Conservation (phyloP, 139 green algal species). For the Tetraselmis chui region DNA sequence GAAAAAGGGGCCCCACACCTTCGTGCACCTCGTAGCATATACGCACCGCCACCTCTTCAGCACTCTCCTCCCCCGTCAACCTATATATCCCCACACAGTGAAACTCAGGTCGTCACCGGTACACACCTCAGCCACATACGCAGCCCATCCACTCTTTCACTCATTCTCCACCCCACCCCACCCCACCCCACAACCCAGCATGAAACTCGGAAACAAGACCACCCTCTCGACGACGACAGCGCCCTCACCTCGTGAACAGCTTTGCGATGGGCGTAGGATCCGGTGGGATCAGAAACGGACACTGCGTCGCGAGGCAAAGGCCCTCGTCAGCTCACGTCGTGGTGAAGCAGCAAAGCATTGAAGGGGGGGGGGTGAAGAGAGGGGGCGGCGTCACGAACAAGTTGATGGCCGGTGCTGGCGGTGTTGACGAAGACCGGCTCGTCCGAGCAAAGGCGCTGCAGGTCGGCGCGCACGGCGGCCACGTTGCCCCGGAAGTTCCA, state of each 20-base stretch:
- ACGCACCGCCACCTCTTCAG: not conserved
- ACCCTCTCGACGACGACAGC: no score
- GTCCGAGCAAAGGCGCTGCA: not conserved
- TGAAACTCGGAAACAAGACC: no score
- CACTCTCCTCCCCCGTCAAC: not conserved
- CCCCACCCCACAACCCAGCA: no score
- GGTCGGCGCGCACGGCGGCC: not conserved
- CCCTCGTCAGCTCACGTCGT: no score
- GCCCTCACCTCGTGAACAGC: not conserved
- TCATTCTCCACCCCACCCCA: no score
- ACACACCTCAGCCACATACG: no score
- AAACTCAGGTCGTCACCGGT: no score
- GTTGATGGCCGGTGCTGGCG: not conserved
- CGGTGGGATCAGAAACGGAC: not conserved
- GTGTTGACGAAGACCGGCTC: not conserved
- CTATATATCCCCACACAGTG: no score
- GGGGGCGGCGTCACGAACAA: not conserved
- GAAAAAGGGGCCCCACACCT: no score
- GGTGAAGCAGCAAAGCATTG: no score
- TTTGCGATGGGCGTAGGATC: not conserved
- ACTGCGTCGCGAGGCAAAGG: not conserved
- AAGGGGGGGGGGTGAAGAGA: no score
- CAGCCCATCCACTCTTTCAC: no score
- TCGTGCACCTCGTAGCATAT: not conserved
- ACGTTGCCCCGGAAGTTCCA: not conserved